These are phyloP conservation scores for Pseudocercospora musae DNA, from an alignment of 2,329 filamentous ascomycete species.

Conservation along the genomic window DNA sequence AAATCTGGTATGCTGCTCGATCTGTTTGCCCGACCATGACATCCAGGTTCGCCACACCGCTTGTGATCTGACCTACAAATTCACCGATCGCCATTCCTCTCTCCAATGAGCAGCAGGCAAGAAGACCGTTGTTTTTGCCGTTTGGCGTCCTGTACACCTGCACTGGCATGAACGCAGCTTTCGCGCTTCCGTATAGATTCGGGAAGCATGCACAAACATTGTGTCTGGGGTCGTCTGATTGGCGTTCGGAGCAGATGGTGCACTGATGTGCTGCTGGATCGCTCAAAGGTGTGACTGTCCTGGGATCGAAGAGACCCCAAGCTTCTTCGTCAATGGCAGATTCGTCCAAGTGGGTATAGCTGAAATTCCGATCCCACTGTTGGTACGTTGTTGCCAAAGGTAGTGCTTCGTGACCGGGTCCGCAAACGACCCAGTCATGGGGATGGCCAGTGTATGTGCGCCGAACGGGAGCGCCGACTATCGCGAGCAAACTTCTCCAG, in stretches of 20 bases:
- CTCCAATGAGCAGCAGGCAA: constrained; percentile 49
- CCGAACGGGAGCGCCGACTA: constrained; percentile 45
- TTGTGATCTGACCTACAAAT: constrained; percentile 55
- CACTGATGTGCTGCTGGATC: constrained; percentile 37
- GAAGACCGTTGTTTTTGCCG: constrained; percentile 55
- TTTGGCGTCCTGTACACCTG: constrained; percentile 53
- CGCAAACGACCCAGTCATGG: constrained; percentile 52
- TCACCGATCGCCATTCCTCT: constrained; percentile 54
- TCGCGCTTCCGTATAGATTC: constrained; percentile 49
- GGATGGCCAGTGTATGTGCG: constrained; percentile 48
- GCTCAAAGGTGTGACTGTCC: constrained; percentile 39
- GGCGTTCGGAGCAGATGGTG: constrained; percentile 46
- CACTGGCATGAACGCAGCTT: constrained; percentile 43
- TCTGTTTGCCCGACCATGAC: constrained; percentile 49
- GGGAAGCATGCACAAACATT: constrained; percentile 56
- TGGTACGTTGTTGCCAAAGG: constrained; percentile 48
- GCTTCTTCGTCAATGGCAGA: constrained; percentile 48
- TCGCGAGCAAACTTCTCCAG: constrained; percentile 51
- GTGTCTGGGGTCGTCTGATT: constrained; percentile 49
- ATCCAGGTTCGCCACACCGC: constrained; percentile 51
- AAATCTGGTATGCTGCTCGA: constrained; percentile 55
- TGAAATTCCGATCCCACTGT: constrained; percentile 47
- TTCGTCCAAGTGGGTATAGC: constrained; percentile 50
- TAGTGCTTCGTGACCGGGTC: constrained; percentile 41
- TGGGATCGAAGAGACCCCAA: constrained; percentile 52